phyloP scores from a whole-genome alignment of 2,329 filamentous ascomycete genomes.

The Aschersonia sp. region DNA sequence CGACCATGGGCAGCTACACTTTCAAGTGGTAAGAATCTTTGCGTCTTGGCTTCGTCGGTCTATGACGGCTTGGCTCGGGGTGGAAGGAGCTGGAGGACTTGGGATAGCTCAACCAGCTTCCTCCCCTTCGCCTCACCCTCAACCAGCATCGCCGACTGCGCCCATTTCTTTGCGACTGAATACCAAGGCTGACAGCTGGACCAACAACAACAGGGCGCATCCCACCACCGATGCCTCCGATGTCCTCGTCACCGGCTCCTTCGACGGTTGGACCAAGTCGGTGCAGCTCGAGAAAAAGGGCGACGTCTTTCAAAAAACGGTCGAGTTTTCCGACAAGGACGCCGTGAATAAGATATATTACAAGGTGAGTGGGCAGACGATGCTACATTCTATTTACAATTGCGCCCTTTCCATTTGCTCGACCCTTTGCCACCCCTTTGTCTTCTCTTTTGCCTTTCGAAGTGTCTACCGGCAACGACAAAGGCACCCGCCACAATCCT shows the following conservation, averaged over 20 bases:
- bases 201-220: not conserved
- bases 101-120: not conserved
- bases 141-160: not conserved
- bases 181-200: not conserved
- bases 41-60: constrained; percentile 3
- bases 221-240: constrained; percentile 58
- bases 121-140: not conserved
- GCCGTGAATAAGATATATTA: constrained; percentile 67
- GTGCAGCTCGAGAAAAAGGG: constrained; percentile 67
- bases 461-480: too few relatives aligned
- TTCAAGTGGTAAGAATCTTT: constrained; percentile 48
- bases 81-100: not conserved
- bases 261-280: constrained; percentile 85
- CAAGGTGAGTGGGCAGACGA: constrained; percentile 53
- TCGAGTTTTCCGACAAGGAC: constrained; percentile 45
- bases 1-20: constrained; percentile 50
- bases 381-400: not conserved
- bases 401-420: not conserved
- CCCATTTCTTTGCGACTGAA: not conserved
- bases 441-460: not conserved
- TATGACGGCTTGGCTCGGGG: not conserved
- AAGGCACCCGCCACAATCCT: too few relatives aligned
- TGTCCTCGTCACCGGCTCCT: constrained; percentile 71
- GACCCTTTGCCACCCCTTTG: not conserved
- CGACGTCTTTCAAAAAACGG: constrained; percentile 64